A percentile compares a stretch with the other conserved stretches of the same genome.
Evolutionary conservation across 306 rosid genomes (phyloP).

Genomic region (Adenanthera pavonina): DNA sequence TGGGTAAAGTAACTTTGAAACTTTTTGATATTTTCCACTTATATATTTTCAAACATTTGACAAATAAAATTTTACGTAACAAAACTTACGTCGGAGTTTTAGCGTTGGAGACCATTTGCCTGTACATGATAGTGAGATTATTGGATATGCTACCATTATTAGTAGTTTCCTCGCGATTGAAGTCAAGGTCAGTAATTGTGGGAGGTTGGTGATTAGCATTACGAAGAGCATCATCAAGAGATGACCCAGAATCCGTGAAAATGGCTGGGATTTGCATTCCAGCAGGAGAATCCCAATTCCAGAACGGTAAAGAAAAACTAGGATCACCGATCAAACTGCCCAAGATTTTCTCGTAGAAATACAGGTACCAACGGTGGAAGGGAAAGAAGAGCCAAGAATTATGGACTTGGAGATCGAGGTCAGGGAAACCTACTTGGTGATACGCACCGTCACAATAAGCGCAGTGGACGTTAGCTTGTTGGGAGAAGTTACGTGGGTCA

Average conservation of each 20-base stretch:
- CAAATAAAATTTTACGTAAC: constrained; percentile 41
- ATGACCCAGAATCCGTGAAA: constrained; percentile 46
- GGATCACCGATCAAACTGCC: constrained; percentile 73
- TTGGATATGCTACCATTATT: not conserved
- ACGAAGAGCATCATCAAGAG: constrained; percentile 64
- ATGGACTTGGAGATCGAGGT: constrained; percentile 72
- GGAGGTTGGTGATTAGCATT: constrained; percentile 64
- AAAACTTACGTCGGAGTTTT: constrained; percentile 38
- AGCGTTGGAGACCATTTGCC: constrained; percentile 66
- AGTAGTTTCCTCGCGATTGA: not conserved
- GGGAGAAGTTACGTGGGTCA: constrained; percentile 73
- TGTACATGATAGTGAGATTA: constrained; percentile 66
- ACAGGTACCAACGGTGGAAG: constrained; percentile 75
- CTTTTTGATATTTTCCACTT: too few relatives aligned
- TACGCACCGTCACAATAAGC: constrained; percentile 87
- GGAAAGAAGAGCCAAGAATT: constrained; percentile 84
- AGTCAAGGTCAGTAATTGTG: constrained; percentile 52
- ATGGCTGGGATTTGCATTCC: constrained; percentile 73
- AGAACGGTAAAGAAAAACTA: constrained; percentile 65
- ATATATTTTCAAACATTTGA: too few relatives aligned
- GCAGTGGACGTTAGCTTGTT: constrained; percentile 78
- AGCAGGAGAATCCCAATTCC: constrained; percentile 74
- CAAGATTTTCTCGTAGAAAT: constrained; percentile 74
- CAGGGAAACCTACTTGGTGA: constrained; percentile 63
- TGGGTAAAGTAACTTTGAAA: too few relatives aligned